phyloP scores from a whole-genome alignment of 257 asterid species.

The Anisodus tanguticus region DNA sequence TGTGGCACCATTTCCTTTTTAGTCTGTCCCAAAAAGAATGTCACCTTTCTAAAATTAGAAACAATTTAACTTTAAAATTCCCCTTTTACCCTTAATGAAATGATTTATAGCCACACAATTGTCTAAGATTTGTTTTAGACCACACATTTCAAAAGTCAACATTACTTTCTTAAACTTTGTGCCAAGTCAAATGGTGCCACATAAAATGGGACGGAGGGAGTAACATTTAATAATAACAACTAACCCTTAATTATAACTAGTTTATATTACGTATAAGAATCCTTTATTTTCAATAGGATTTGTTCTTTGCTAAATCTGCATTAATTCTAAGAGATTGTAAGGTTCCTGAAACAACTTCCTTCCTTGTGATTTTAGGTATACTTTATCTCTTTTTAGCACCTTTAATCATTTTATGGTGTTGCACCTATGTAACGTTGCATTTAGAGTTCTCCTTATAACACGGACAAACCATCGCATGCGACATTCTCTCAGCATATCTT shows the following conservation, averaged over 20 bases:
- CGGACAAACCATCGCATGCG: not conserved
- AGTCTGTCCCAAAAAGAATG: too few species aligned
- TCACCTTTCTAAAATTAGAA: too few species aligned
- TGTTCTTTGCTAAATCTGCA: not conserved
- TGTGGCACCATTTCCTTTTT: too few species aligned
- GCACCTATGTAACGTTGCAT: not conserved
- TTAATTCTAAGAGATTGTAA: conserved; percentile 2
- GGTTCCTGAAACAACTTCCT: not conserved
- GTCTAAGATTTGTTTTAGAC: too few species aligned
- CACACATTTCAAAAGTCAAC: too few species aligned
- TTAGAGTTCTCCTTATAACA: not conserved
- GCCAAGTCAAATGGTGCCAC: too few species aligned
- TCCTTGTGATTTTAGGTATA: not conserved
- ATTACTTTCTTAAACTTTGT: too few species aligned
- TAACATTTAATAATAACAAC: not conserved
- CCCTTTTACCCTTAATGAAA: too few species aligned
- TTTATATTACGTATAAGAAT: conserved; percentile 18
- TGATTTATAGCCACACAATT: too few species aligned
- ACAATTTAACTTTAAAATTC: too few species aligned
- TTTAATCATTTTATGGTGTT: not conserved
- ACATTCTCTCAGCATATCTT: conserved; percentile 20
- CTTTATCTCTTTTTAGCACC: not conserved
- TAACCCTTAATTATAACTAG: conserved; percentile 9
- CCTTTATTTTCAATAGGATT: not conserved
- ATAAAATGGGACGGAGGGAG: too few species aligned